Base-by-base conservation (phyloP, 305 asterid genomes). In the Caryopteris hybrid region DNA sequence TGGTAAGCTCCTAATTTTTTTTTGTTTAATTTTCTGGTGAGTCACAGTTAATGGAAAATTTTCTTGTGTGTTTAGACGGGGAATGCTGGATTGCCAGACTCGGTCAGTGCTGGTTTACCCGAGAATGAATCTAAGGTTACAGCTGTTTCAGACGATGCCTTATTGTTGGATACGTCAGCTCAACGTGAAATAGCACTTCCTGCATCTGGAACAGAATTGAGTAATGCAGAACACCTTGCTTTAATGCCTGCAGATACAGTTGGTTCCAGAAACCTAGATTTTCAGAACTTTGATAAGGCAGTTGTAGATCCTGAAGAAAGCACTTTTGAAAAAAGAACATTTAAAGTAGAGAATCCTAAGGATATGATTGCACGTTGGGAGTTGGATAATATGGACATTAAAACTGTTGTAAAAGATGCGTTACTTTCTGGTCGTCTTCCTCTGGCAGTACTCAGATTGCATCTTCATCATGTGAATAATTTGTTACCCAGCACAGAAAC, bases 301-400 rank as follows among this genome's bases (percentile, higher is more conserved):
- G 70, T 78, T 59, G 38, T 82, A 66, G 74, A 82, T 69, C 79
- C 90, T 70, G 91, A 84, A 77, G 86, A 85, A 76, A 81, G 76
- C 71, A 39, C 71, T 42, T 57, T 74, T 61, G 86, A 74, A 45
- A 83, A 74, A 69, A 77, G 80, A 75, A 61, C 73, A 43, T 76
- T 71, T 61, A 78, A 72, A 22, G 3, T 84, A 57, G 97, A 94
- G 79, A 89, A 89, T 84, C 96, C 98, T 17, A 85, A 83, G 76
- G 96, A 89, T 74, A 91, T 91, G 97, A 89, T 94, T 77, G 91
- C 95, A 46, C 93, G 98, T 25, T 94, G 98, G 99, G 98, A 86
- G 75, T 65, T 89, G 69, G 86, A 85, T 80, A 83, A 91, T 72
- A 79, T 87, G 86, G 96, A 94, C 78, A 76, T 85, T 29, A 89